phyloP scores from a whole-genome alignment of 768 basidiomycete genomes.

The Tylopilus sp. region DNA sequence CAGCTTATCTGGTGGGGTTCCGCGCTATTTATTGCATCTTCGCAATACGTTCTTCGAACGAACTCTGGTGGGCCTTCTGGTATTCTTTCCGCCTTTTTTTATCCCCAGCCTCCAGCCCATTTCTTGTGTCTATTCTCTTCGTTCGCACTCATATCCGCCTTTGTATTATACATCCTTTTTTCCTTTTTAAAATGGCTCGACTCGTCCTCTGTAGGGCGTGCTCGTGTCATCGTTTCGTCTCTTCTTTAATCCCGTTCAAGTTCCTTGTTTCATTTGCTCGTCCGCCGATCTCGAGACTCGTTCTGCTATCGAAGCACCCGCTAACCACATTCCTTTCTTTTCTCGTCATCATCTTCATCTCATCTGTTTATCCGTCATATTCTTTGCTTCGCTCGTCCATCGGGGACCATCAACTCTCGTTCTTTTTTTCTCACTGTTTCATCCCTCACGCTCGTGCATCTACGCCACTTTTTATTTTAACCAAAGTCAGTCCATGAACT shows the following conservation, averaged over 20 bases:
- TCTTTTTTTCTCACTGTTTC: background rate
- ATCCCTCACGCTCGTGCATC: background rate
- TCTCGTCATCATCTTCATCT: constrained; percentile 7
- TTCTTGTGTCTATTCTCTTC: constrained; percentile 14
- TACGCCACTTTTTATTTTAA: too few relatives aligned
- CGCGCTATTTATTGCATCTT: constrained; percentile 5
- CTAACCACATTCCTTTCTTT: constrained; percentile 5
- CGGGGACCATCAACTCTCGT: background rate
- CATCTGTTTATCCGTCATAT: constrained; percentile 8
- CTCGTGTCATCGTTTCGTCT: constrained; percentile 6
- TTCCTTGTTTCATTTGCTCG: constrained; percentile 7
- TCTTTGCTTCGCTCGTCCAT: constrained; percentile 4
- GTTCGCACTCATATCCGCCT: constrained; percentile 5
- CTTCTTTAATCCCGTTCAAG: background rate
- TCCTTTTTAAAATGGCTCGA: constrained; percentile 8
- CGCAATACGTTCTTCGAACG: background rate
- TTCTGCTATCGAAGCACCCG: constrained; percentile 12
- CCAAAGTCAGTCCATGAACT: too few relatives aligned
- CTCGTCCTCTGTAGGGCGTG: constrained; percentile 1
- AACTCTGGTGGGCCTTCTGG: constrained; percentile 7
- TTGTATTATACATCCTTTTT: constrained; percentile 8
- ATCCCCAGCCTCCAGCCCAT: constrained; percentile 4
- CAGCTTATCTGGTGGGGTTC: background rate
- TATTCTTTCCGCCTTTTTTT: constrained; percentile 1
- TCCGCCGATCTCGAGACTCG: constrained; percentile 7